Evolutionary conservation across 495 filamentous ascomycete species (phyloP), one percentile per base, ranked within the genome.

Genomic region (Penicillium ochrochloron): DNA sequence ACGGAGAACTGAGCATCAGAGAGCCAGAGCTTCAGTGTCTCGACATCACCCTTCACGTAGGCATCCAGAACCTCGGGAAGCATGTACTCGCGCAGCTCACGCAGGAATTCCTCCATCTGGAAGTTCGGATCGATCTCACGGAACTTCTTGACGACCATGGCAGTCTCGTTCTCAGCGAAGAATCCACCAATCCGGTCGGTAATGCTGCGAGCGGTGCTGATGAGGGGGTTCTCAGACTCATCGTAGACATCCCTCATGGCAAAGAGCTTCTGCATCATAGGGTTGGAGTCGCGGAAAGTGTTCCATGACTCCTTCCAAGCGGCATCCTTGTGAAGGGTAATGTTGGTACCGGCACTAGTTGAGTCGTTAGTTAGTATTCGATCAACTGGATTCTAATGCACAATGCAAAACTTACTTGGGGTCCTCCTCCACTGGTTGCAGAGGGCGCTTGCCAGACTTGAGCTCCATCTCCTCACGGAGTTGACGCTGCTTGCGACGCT

Each of bases 121-220:
- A 99, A 99, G 61, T 82, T 88, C 14, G 95, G 96, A 69, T 99
- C 96, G 86, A 98, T 96, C 64, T 92, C 87, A n/a, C 93, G 88
- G 80, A 99, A 94, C 76, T 93, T 96, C 80, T 96, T 97, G 82
- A 99, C 94, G 3, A 99, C 95, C 82, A 85, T 88, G 17, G 95
- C 95, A 12, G 95, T 97, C 78, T 99, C 95, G 75, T 97, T 99
- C 75, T 98, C 95, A 39, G 95, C 95, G 66, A 99, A 99, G 78
- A 97, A 98, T 29, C 96, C 93, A 54, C 91, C 92, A 33, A 99
- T 85, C 46, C 91, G 86, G 76, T 99, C 95, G 12, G 93, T 92
- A 64, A 99, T 96, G 76, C 90, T 93, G 68, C 95, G 90, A 2
- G 94, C 95, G 7, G 93, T 97, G 50, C 88, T 90, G 73, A 99